phyloP scores from a whole-genome alignment of 2,329 filamentous ascomycete species.

The Fusarium nematophilum region DNA sequence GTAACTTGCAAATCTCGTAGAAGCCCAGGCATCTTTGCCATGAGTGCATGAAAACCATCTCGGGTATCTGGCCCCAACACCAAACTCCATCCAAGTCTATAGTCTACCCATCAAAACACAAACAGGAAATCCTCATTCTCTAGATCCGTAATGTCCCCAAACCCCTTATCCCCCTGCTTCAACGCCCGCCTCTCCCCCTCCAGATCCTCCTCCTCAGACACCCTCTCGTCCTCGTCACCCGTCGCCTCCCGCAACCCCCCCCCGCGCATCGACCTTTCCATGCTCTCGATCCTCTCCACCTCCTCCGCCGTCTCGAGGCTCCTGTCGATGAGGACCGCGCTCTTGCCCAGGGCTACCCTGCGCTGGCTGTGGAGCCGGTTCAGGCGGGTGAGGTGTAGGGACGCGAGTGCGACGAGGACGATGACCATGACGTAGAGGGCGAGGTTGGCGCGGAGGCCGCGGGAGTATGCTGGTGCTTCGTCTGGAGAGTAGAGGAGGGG shows the following conservation, averaged over 20 bases:
- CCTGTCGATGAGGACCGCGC: constrained; percentile 65
- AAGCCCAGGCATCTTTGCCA: too few relatives aligned
- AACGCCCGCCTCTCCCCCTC: constrained; percentile 13
- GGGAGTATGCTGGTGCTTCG: constrained; percentile 52
- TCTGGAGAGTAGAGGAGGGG: constrained; percentile 72
- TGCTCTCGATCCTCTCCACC: constrained; percentile 50
- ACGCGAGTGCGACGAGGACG: constrained; percentile 57
- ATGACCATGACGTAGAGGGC: constrained; percentile 71
- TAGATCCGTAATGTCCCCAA: constrained; percentile 66
- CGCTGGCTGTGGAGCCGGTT: constrained; percentile 66
- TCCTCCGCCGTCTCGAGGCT: constrained; percentile 66
- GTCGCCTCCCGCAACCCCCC: constrained; percentile 14
- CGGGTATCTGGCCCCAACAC: not conserved
- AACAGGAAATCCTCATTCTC: constrained; percentile 74
- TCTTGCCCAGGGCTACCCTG: constrained; percentile 69
- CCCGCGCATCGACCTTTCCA: constrained; percentile 37
- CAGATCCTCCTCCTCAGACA: constrained; percentile 20
- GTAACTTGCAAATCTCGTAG: too few relatives aligned
- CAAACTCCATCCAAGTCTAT: not conserved
- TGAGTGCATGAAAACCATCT: not conserved
- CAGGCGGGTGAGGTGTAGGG: constrained; percentile 61
- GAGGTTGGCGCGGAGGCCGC: constrained; percentile 70
- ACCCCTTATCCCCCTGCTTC: constrained; percentile 42
- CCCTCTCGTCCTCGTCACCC: constrained; percentile 9
- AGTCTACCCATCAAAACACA: constrained; percentile 52